Percentiles rank a stretch among this genome's conserved stretches.
Conservation (phyloP, 2,329 filamentous ascomycete genomes). For the Colletotrichum orbiculare region DNA sequence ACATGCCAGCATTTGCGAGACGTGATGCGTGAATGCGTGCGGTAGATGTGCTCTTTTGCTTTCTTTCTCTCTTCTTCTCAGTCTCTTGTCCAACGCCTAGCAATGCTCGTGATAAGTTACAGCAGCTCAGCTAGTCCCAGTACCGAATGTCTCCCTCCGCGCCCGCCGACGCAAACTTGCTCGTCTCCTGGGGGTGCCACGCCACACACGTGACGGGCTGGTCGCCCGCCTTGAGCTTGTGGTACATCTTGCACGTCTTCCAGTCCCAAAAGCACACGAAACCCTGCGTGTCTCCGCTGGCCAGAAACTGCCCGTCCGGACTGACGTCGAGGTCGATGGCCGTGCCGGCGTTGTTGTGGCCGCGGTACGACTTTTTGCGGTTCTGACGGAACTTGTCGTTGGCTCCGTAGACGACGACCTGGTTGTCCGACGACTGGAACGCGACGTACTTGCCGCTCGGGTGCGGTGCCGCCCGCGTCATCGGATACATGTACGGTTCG, state of each 20-base stretch:
- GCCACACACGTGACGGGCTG: conserved; percentile 85
- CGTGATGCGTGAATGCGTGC: not conserved
- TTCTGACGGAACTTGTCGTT: conserved; percentile 98
- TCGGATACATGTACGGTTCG: conserved; percentile 97
- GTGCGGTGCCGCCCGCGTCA: conserved; percentile 86
- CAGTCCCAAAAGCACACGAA: conserved; percentile 98
- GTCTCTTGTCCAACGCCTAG: conserved; percentile 23
- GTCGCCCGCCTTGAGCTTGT: conserved; percentile 90
- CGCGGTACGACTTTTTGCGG: conserved; percentile 94
- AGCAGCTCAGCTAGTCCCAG: conserved; percentile 75
- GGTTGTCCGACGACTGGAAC: conserved; percentile 91
- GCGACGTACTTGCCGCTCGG: conserved; percentile 94
- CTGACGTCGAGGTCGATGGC: conserved; percentile 90
- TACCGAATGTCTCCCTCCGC: conserved; percentile 89
- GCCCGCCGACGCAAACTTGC: conserved; percentile 91
- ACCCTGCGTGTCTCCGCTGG: conserved; percentile 86
- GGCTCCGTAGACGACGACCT: conserved; percentile 94
- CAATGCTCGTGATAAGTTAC: conserved; percentile 29
- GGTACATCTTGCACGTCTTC: conserved; percentile 99
- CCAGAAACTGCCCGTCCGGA: conserved; percentile 92
- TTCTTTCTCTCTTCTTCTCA: conserved; percentile 13
- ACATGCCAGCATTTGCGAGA: not conserved
- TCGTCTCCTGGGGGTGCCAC: conserved; percentile 98
- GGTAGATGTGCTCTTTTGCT: conserved; percentile 1
- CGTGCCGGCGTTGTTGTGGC: conserved; percentile 95